Percentiles rank a stretch among this genome's conserved stretches.
Evolutionary conservation across 805 yeast species (phyloP).

Genomic region (Yarrowia sp.): DNA sequence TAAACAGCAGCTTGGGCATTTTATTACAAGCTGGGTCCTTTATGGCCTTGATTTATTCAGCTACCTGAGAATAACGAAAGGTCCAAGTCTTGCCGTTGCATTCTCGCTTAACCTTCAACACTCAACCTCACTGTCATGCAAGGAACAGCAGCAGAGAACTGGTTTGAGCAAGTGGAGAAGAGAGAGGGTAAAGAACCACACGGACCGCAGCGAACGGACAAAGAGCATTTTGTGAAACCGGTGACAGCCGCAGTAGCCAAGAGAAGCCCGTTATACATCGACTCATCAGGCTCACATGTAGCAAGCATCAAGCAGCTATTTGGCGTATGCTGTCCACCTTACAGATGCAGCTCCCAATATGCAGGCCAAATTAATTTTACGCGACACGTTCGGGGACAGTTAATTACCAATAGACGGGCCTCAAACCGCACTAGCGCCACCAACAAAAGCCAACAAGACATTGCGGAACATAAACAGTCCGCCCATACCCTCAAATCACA

Average conservation of each 20-base stretch:
- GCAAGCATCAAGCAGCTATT: neutral
- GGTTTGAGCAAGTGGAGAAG: neutral
- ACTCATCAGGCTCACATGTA: neutral
- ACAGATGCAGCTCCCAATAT: neutral
- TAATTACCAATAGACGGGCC: neutral
- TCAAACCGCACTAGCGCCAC: neutral
- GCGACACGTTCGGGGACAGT: neutral
- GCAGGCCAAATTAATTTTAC: conserved; percentile 5
- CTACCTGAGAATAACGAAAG: no score
- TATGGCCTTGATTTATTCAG: no score
- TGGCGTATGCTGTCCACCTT: neutral
- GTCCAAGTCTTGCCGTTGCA: no score
- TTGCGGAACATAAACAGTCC: neutral
- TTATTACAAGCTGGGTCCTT: no score
- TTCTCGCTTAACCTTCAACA: neutral
- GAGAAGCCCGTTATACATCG: neutral
- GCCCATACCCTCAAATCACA: neutral
- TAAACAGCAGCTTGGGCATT: no score
- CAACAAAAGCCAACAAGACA: neutral
- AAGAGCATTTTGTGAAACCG: neutral
- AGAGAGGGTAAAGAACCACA: neutral
- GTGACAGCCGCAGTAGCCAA: neutral
- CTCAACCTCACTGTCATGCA: neutral
- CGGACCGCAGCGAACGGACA: neutral
- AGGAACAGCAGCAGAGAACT: neutral